Evolutionary conservation across 139 green algal species (phyloP).

Genomic region (Spirogloea muscicola): DNA sequence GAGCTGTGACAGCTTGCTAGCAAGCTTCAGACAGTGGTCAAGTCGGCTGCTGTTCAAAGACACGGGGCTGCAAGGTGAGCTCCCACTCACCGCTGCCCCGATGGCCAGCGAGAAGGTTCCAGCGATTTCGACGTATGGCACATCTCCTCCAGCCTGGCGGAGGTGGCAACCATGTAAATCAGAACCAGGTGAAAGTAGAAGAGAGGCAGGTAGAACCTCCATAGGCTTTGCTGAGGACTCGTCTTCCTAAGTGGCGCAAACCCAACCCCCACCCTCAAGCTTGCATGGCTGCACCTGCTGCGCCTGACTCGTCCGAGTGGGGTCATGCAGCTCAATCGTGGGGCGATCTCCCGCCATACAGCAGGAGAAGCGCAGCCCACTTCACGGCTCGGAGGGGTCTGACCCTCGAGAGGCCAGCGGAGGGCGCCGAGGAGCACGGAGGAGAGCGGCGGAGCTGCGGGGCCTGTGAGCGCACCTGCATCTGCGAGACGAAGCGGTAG

Average conservation of each 20-base stretch:
- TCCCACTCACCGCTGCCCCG: constrained; percentile 34
- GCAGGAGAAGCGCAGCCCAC: background rate
- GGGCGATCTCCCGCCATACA: background rate
- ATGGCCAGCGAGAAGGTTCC: constrained; percentile 40
- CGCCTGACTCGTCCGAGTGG: background rate
- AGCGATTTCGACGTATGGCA: constrained; percentile 27
- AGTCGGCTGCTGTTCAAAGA: no score
- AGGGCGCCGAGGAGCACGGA: no score
- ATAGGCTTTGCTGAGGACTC: background rate
- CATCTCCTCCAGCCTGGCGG: constrained; percentile 17
- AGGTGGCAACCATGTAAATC: no score
- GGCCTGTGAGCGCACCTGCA: constrained; percentile 34
- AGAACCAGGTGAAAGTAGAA: background rate
- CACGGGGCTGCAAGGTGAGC: no score
- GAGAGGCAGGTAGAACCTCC: background rate
- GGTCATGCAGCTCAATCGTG: background rate
- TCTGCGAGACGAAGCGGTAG: constrained; percentile 43
- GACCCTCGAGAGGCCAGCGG: no score
- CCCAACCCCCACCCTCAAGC: background rate
- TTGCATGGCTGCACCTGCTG: background rate
- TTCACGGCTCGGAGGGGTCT: background rate
- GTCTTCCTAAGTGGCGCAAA: background rate
- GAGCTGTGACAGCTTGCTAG: no score
- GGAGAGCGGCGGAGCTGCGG: no score
- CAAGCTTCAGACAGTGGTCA: no score